These are phyloP conservation scores for Xylaria sp. DNA, from an alignment of 2,329 filamentous ascomycete species.

Conservation along the genomic window DNA sequence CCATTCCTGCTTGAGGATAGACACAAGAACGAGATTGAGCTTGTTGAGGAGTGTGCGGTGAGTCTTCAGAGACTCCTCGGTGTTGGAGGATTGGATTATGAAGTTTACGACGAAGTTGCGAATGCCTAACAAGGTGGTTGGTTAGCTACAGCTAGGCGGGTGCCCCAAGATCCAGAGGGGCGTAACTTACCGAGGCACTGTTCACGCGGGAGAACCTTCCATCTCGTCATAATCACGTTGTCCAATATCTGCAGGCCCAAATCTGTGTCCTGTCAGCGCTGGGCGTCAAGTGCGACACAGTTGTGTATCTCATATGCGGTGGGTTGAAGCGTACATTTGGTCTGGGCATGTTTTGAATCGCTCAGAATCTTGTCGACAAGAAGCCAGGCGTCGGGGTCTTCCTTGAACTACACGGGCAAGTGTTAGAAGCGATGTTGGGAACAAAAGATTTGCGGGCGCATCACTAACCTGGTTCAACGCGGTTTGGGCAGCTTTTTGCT, in stretches of 20 bases:
- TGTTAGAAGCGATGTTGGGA: slow-evolving; percentile 26
- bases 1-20: slow-evolving; percentile 98
- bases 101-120: slow-evolving; percentile 99
- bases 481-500: slow-evolving; percentile 96
- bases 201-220: slow-evolving; percentile 94
- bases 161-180: not conserved
- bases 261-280: slow-evolving; percentile 49
- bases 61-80: slow-evolving; percentile 78
- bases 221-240: slow-evolving; percentile 97
- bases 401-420: slow-evolving; percentile 70
- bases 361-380: slow-evolving; percentile 95
- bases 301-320: slow-evolving; percentile 2
- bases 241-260: slow-evolving; percentile 94
- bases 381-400: slow-evolving; percentile 96
- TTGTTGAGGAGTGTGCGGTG: slow-evolving; percentile 95
- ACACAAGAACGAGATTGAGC: slow-evolving; percentile 94
- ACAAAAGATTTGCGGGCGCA: slow-evolving; percentile 17
- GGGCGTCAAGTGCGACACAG: slow-evolving; percentile 1
- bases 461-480: slow-evolving; percentile 79
- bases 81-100: slow-evolving; percentile 88
- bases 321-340: slow-evolving; percentile 70
- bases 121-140: slow-evolving; percentile 59
- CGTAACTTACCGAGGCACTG: slow-evolving; percentile 74
- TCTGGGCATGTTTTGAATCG: slow-evolving; percentile 88
- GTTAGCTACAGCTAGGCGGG: not conserved